Conservation (phyloP, 2,329 filamentous ascomycete species). For the Hirsutella rhossiliensis region DNA sequence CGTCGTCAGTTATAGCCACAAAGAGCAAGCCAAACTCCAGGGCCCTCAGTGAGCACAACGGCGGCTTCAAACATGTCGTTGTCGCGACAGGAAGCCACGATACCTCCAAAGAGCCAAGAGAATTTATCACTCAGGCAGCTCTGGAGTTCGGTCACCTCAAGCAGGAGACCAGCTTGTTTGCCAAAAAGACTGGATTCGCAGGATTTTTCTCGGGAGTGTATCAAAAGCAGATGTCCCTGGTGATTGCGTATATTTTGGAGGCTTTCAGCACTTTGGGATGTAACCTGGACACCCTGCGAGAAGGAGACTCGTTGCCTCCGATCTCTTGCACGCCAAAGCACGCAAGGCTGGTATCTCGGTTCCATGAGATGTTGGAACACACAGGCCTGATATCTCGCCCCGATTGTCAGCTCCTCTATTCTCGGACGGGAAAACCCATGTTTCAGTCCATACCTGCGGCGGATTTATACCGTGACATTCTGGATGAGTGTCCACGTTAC, state of each 20-base stretch:
- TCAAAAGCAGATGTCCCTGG: not conserved
- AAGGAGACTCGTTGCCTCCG: not conserved
- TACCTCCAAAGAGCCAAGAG: too few species aligned
- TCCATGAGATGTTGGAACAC: not conserved
- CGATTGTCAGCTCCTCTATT: not conserved
- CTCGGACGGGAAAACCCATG: not conserved
- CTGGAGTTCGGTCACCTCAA: not conserved
- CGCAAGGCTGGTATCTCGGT: not conserved
- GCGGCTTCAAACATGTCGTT: too few species aligned
- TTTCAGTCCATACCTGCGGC: not conserved
- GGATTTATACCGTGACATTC: not conserved
- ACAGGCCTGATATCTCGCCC: not conserved
- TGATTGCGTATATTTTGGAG: slow-evolving; percentile 1
- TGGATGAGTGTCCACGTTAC: not conserved
- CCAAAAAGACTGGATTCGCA: not conserved
- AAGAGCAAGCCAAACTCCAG: not conserved
- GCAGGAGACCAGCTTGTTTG: not conserved
- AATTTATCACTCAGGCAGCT: not conserved
- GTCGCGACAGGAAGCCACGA: too few species aligned
- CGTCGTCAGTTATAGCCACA: too few species aligned
- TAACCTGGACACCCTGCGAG: not conserved
- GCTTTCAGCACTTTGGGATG: not conserved
- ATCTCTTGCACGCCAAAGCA: not conserved
- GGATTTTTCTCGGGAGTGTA: not conserved
- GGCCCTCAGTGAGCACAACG: too few species aligned